These are phyloP conservation scores for Gossypium longicalyx DNA, from an alignment of 345 rosid species.

Conservation along the genomic window DNA sequence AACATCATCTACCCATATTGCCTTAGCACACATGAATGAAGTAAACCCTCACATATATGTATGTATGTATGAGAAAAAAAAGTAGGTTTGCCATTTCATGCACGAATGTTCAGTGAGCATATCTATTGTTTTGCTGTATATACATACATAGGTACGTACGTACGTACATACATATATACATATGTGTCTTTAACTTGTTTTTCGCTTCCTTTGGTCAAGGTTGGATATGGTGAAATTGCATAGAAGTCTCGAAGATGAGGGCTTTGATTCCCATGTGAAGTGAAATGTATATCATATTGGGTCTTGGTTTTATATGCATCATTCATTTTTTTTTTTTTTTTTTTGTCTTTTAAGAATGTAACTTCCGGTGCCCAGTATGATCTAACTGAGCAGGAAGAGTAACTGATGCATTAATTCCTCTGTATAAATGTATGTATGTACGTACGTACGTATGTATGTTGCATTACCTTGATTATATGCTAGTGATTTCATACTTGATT, in stretches of 20 bases:
- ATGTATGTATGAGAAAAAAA: neutral
- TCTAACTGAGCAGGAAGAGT: conserved; percentile 1
- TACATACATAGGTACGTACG: neutral
- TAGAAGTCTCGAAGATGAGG: neutral
- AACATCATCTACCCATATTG: too few relatives aligned
- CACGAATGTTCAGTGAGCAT: neutral
- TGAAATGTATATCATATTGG: neutral
- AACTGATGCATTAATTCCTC: neutral
- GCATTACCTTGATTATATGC: too few relatives aligned
- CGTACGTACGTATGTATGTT: too few relatives aligned
- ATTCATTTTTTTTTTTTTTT: neutral
- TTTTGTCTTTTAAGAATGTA: neutral
- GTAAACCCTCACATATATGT: neutral
- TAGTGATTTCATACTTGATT: too few relatives aligned
- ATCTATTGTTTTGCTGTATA: neutral
- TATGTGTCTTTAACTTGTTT: neutral
- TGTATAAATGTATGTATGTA: neutral
- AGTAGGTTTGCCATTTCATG: too few relatives aligned
- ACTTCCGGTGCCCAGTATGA: neutral
- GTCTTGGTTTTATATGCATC: neutral
- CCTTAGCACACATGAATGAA: too few relatives aligned
- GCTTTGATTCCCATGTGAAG: neutral
- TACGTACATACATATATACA: neutral
- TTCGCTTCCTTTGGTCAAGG: neutral
- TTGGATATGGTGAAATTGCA: neutral